Evolutionary conservation across 768 basidiomycete species (phyloP).

Genomic region (Austroboletus eburneus): DNA sequence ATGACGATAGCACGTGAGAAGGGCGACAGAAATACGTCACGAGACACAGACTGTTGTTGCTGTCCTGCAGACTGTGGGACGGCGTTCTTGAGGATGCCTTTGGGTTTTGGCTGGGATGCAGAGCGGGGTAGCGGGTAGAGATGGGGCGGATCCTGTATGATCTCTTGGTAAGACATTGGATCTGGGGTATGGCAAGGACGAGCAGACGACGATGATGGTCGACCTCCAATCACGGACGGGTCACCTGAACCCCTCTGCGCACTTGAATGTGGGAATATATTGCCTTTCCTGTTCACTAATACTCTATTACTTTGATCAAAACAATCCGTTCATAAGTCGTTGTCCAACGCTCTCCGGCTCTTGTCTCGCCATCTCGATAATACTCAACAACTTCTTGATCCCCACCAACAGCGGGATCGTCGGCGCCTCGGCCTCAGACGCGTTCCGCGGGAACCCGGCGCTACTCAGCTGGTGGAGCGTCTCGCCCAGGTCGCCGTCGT

Average conservation of each 20-base stretch:
- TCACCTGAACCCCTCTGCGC: conserved; percentile 11
- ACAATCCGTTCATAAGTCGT: conserved; percentile 58
- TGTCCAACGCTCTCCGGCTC: conserved; percentile 82
- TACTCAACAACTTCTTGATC: conserved; percentile 87
- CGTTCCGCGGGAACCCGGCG: conserved; percentile 58
- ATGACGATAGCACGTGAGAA: neutral
- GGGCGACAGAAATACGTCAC: neutral
- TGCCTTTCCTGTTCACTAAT: conserved; percentile 24
- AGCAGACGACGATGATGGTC: neutral
- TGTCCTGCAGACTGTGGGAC: conserved; percentile 37
- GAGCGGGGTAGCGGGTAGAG: conserved; percentile 56
- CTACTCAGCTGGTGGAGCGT: conserved; percentile 66
- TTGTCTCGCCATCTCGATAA: conserved; percentile 96
- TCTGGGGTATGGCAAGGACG: conserved; percentile 1
- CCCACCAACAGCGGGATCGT: conserved; percentile 68
- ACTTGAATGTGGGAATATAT: conserved; percentile 18
- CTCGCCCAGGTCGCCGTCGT: conserved; percentile 46
- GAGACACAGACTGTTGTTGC: conserved; percentile 49
- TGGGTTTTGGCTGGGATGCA: conserved; percentile 67
- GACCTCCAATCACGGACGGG: conserved; percentile 2
- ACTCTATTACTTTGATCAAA: conserved; percentile 27
- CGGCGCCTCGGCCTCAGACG: conserved; percentile 40
- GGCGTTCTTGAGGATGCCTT: conserved; percentile 87
- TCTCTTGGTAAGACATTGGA: conserved; percentile 27
- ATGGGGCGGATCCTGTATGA: conserved; percentile 38